Conservation (phyloP, 345 rosid species). For the Brassica juncea region DNA sequence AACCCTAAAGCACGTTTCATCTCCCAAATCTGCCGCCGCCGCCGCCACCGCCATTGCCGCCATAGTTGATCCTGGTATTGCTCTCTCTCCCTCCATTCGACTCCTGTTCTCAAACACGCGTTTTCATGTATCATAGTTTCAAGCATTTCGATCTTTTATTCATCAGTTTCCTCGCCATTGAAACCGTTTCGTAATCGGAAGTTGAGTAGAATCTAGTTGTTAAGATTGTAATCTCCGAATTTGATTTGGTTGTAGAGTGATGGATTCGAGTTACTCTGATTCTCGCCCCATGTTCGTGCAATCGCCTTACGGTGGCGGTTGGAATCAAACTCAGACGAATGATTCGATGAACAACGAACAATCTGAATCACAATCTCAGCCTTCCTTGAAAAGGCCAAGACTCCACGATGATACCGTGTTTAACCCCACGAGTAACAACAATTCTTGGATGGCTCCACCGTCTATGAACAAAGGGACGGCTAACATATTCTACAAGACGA, state of each 20-base stretch:
- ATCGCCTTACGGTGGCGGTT: constrained; percentile 41
- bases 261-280: constrained; percentile 61
- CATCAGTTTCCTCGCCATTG: constrained; percentile 1
- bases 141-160: constrained; percentile 29
- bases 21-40: constrained; percentile 38
- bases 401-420: constrained; percentile 55
- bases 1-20: constrained; percentile 36
- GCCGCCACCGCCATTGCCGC: neutral
- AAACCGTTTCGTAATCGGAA: constrained; percentile 18
- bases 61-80: constrained; percentile 28
- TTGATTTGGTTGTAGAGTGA: constrained; percentile 1
- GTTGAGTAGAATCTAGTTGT: neutral
- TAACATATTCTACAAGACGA: constrained; percentile 89
- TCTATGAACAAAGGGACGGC: constrained; percentile 62
- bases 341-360: constrained; percentile 47
- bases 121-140: constrained; percentile 10
- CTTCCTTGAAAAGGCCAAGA: constrained; percentile 68
- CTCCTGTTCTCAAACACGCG: neutral
- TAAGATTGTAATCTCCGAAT: neutral
- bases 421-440: constrained; percentile 21
- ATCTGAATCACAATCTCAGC: constrained; percentile 26
- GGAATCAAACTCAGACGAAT: constrained; percentile 53
- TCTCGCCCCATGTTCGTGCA: constrained; percentile 47
- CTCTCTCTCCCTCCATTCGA: constrained; percentile 9
- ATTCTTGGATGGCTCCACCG: constrained; percentile 31